Conservation (phyloP, 2,329 filamentous ascomycete species). For the Penicillium oxalicum region DNA sequence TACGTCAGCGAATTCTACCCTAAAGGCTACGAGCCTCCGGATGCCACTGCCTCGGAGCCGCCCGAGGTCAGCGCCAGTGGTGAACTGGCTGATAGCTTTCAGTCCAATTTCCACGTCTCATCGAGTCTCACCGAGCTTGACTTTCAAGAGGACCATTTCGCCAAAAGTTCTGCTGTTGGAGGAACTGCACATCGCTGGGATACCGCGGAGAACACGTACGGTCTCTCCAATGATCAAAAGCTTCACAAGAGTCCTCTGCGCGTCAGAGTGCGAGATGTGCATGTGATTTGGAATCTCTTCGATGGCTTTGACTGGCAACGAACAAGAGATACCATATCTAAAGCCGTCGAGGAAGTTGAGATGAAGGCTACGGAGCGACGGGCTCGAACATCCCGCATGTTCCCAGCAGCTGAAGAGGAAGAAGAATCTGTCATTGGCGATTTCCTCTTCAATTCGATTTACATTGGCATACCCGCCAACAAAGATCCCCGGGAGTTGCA, state of each 20-base stretch:
- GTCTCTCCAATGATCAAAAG: slow-evolving; percentile 56
- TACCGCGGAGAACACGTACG: slow-evolving; percentile 68
- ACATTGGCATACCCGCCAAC: slow-evolving; percentile 85
- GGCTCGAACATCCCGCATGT: slow-evolving; percentile 51
- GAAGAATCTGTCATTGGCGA: slow-evolving; percentile 86
- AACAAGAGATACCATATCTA: slow-evolving; percentile 78
- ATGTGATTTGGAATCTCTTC: slow-evolving; percentile 95
- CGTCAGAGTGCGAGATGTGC: slow-evolving; percentile 74
- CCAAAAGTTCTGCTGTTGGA: slow-evolving; percentile 53
- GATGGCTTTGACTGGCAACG: slow-evolving; percentile 95
- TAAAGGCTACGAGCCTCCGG: slow-evolving; percentile 32
- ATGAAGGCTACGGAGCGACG: slow-evolving; percentile 70
- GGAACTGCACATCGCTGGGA: slow-evolving; percentile 74
- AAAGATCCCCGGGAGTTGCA: slow-evolving; percentile 77
- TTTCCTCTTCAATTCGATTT: slow-evolving; percentile 97
- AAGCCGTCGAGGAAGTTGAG: slow-evolving; percentile 85
- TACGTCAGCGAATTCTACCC: slow-evolving; percentile 55
- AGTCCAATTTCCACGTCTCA: slow-evolving; percentile 49
- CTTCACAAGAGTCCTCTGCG: slow-evolving; percentile 65
- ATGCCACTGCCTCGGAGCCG: slow-evolving; percentile 34
- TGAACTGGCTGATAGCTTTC: slow-evolving; percentile 46
- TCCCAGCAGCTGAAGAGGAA: slow-evolving; percentile 55
- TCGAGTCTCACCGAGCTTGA: slow-evolving; percentile 59
- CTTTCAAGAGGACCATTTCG: slow-evolving; percentile 75
- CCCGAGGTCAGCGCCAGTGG: slow-evolving; percentile 29